Evolutionary conservation across 495 filamentous ascomycete species (phyloP).

Genomic region (Bryoglossum gracile): DNA sequence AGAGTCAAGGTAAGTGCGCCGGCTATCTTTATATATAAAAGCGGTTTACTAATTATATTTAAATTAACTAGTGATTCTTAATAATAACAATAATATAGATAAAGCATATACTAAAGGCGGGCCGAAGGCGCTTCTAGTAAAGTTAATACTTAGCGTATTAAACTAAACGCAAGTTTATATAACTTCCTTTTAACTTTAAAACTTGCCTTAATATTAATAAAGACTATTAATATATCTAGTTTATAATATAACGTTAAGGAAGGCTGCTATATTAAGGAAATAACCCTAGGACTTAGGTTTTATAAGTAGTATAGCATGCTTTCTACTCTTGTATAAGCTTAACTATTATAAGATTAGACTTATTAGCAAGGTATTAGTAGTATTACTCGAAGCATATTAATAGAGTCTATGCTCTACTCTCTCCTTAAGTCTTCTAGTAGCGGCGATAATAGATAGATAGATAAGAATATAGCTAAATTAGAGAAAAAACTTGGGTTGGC

Average conservation of each 20-base stretch:
- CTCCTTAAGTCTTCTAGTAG: too few relatives aligned
- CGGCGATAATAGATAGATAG: too few relatives aligned
- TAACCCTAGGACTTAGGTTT: constrained; percentile 2
- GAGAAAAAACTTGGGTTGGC: too few relatives aligned
- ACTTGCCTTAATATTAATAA: background rate
- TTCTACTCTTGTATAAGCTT: constrained; percentile 11
- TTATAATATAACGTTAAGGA: background rate
- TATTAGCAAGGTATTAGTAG: constrained; percentile 8
- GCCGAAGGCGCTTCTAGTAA: constrained; percentile 11
- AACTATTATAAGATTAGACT: constrained; percentile 11
- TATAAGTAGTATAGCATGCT: constrained; percentile 8
- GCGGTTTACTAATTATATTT: constrained; percentile 10
- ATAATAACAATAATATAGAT: constrained; percentile 1
- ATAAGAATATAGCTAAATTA: too few relatives aligned
- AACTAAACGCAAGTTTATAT: constrained; percentile 1
- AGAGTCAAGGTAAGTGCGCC: constrained; percentile 9
- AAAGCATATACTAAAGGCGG: constrained; percentile 1
- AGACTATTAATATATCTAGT: background rate
- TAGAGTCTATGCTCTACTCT: too few relatives aligned
- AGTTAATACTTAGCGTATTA: background rate
- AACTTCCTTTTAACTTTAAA: background rate
- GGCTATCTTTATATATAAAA: constrained; percentile 12
- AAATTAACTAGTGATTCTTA: constrained; percentile 13
- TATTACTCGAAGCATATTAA: constrained; percentile 12
- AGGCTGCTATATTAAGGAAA: background rate